Conservation (phyloP, 2,329 filamentous ascomycete species). For the Colletotrichum lindemuthianum region DNA sequence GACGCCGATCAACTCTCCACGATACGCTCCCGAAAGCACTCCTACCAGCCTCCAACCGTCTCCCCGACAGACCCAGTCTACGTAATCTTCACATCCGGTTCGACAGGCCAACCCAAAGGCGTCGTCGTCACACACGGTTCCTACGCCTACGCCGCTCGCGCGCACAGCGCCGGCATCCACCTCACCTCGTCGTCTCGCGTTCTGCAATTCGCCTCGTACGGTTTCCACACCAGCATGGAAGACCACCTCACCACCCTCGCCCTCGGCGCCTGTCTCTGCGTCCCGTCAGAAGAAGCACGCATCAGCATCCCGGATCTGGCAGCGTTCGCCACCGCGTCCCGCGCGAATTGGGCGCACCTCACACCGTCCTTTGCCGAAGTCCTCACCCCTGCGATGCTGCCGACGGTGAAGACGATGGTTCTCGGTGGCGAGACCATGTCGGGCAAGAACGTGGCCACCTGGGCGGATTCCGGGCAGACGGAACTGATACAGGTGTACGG, state of each 20-base stretch:
- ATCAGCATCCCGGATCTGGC: conserved; percentile 49
- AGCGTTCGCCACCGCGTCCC: conserved; percentile 10
- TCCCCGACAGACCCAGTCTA: conserved; percentile 26
- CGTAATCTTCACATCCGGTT: conserved; percentile 40
- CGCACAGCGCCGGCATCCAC: conserved; percentile 4
- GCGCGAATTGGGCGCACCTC: conserved; percentile 59
- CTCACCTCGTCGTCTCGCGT: background rate
- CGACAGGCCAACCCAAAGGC: conserved; percentile 40
- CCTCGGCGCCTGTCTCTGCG: conserved; percentile 69
- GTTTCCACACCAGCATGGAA: conserved; percentile 61
- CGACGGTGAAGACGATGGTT: conserved; percentile 56
- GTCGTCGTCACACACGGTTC: conserved; percentile 25
- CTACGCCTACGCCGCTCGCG: conserved; percentile 36
- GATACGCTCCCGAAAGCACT: background rate
- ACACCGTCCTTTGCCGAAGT: conserved; percentile 60
- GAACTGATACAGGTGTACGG: conserved; percentile 62
- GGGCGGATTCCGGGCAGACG: conserved; percentile 49
- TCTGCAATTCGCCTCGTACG: conserved; percentile 61
- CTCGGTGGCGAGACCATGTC: conserved; percentile 65
- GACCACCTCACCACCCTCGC: conserved; percentile 64
- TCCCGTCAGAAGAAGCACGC: conserved; percentile 61
- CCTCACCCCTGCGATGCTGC: conserved; percentile 54
- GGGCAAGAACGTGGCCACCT: conserved; percentile 55
- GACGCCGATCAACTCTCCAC: background rate
- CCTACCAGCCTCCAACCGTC: background rate